Evolutionary conservation across 352 stramenopile species (phyloP), one percentile per base, ranked within the genome.

Genomic region (Halophytophthora polymorphica): DNA sequence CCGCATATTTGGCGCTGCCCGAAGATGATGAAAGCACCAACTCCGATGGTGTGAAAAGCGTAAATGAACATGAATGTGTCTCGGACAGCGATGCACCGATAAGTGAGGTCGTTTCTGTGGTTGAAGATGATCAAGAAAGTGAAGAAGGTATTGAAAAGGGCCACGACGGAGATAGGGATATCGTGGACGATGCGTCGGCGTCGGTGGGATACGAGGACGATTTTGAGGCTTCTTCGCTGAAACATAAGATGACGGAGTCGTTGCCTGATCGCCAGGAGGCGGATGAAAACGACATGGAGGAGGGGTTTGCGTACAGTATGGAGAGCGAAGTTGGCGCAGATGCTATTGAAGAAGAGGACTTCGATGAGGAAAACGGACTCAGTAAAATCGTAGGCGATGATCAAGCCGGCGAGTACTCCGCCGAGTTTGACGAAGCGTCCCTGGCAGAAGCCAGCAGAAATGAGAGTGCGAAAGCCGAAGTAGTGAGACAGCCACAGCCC

Each of bases 181-280:
- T 50, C 12, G 34, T 54, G 25, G 47, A 28, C 10, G 37, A 60
- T 14, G 44, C 50, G 23, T 66, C 50, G 17, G 48, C 33, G 19
- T 67, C 52, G 1, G 45, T 66, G 48, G 33, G 56, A 15, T 77
- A 76, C 19, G 68, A 78, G 12, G 73, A 86, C n/a, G 60, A 75
- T 28, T 86, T 83, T 25, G 67, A 75, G 17, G 56, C 29, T 11
- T 71, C 65, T 17, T 64, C 55, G 15, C 43, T 58, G 2, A 59
- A 65, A 17, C 21, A 25, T n/a, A 56, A 46, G 36, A 44, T 19
- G n/a, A 18, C 8, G 31, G 15, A 6, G 14, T 19, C 33, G 22
- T 42, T 29, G 28, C 4, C 29, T 10, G 17, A 35, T 7, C 18
- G 8, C 13, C n/a, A 34, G 35, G 29, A 39, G 38, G 18, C 3